phyloP scores from a whole-genome alignment of 2,329 filamentous ascomycete species.

The Fusarium irregulare region DNA sequence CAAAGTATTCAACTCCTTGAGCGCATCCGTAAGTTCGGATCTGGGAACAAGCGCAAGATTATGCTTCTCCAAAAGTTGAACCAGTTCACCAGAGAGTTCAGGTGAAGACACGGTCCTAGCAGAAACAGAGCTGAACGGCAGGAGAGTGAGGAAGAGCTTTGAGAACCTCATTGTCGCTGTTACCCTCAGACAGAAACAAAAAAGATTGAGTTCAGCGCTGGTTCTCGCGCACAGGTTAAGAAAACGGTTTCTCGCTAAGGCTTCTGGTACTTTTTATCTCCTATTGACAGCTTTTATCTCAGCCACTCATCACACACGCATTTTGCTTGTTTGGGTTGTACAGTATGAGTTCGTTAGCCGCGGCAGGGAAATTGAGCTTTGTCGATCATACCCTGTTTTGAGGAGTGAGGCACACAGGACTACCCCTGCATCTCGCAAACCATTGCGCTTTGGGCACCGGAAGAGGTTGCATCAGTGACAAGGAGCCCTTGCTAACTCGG shows the following conservation, averaged over 20 bases:
- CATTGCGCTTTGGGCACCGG: constrained; percentile 23
- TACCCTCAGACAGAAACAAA: background rate
- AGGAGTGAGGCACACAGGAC: background rate
- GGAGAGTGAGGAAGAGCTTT: constrained; percentile 50
- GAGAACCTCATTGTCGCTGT: constrained; percentile 52
- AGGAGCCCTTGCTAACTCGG: background rate
- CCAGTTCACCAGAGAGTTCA: constrained; percentile 51
- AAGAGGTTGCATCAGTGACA: constrained; percentile 7
- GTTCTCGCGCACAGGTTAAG: background rate
- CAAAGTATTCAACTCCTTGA: constrained; percentile 56
- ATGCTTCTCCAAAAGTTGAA: constrained; percentile 56
- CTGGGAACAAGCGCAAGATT: constrained; percentile 58
- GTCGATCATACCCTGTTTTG: constrained; percentile 5
- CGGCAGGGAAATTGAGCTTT: constrained; percentile 23
- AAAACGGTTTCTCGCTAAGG: background rate
- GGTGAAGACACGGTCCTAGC: constrained; percentile 45
- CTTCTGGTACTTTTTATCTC: background rate
- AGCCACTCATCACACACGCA: constrained; percentile 16
- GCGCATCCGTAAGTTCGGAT: constrained; percentile 58
- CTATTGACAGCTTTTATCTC: constrained; percentile 9
- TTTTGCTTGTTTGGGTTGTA: constrained; percentile 1
- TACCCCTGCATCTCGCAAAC: constrained; percentile 34
- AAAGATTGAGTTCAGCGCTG: background rate
- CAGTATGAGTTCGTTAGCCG: constrained; percentile 2
- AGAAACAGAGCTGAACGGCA: constrained; percentile 48